A percentile compares a stretch with the other conserved stretches of the same genome.
phyloP scores from a whole-genome alignment of 2,329 filamentous ascomycete species.

The Plectosphaerella plurivora region DNA sequence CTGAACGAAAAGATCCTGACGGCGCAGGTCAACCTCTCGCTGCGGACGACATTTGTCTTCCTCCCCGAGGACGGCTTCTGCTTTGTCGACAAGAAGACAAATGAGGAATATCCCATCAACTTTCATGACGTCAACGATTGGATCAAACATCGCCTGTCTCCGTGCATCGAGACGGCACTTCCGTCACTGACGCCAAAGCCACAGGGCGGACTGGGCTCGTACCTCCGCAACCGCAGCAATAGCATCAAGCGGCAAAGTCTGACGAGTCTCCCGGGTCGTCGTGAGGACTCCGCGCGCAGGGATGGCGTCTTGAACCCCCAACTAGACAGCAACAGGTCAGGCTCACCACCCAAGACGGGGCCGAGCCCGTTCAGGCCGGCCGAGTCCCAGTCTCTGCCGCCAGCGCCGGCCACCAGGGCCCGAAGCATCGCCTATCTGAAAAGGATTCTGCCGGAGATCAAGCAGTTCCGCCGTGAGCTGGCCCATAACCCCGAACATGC shows the following conservation, averaged over 20 bases:
- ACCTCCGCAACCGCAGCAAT: constrained; percentile 41
- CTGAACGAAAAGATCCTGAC: constrained; percentile 86
- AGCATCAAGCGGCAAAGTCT: constrained; percentile 23
- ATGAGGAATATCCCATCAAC: constrained; percentile 75
- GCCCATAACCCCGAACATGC: constrained; percentile 56
- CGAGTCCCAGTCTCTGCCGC: constrained; percentile 15
- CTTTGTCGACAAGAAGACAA: constrained; percentile 79
- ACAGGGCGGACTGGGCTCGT: constrained; percentile 33
- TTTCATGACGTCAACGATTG: constrained; percentile 79
- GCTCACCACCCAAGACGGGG: constrained; percentile 10
- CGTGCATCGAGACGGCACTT: constrained; percentile 66
- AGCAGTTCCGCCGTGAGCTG: constrained; percentile 72
- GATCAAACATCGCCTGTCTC: constrained; percentile 73
- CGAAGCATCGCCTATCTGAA: constrained; percentile 60
- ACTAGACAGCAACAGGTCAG: constrained; percentile 26
- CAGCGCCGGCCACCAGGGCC: constrained; percentile 45
- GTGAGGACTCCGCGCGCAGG: constrained; percentile 21
- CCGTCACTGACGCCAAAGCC: constrained; percentile 46
- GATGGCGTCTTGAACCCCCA: constrained; percentile 40
- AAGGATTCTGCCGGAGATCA: constrained; percentile 67
- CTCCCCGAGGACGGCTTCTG: constrained; percentile 83
- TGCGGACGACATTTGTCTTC: constrained; percentile 80
- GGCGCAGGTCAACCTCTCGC: constrained; percentile 87
- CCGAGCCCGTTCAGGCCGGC: constrained; percentile 16
- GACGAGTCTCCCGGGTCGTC: constrained; percentile 11